A percentile compares a stretch with the other conserved stretches of the same genome.
These are phyloP conservation scores for Aspergillus hiratsukae DNA, from an alignment of 2,329 filamentous ascomycete species.

Conservation along the genomic window DNA sequence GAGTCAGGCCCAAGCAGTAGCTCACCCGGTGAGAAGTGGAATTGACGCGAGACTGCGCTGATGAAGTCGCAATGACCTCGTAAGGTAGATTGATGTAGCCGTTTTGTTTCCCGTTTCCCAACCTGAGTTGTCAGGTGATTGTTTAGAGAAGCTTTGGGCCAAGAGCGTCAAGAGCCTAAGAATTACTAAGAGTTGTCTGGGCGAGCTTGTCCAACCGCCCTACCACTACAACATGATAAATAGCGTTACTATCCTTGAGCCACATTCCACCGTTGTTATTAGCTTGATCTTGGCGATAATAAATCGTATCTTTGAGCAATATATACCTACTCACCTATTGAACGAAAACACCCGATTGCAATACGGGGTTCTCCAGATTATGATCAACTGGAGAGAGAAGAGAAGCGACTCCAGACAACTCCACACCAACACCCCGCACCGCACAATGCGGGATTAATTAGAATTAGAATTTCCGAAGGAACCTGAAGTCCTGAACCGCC, in stretches of 20 bases:
- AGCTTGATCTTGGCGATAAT: neutral
- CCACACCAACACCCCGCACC: neutral
- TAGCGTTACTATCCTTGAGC: neutral
- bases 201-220: neutral
- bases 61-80: neutral
- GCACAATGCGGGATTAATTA: neutral
- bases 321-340: neutral
- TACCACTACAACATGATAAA: neutral
- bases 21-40: neutral
- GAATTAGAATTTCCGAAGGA: neutral
- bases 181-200: neutral
- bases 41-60: neutral
- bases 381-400: neutral
- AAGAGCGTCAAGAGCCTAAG: neutral
- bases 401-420: neutral
- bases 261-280: neutral
- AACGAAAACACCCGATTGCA: too few species aligned
- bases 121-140: neutral
- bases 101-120: neutral
- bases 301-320: neutral
- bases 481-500: neutral
- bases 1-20: neutral
- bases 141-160: neutral
- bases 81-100: too few species aligned
- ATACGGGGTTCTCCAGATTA: neutral